phyloP scores from a whole-genome alignment of 2,329 filamentous ascomycete species.

The Aspergillus bombycis region DNA sequence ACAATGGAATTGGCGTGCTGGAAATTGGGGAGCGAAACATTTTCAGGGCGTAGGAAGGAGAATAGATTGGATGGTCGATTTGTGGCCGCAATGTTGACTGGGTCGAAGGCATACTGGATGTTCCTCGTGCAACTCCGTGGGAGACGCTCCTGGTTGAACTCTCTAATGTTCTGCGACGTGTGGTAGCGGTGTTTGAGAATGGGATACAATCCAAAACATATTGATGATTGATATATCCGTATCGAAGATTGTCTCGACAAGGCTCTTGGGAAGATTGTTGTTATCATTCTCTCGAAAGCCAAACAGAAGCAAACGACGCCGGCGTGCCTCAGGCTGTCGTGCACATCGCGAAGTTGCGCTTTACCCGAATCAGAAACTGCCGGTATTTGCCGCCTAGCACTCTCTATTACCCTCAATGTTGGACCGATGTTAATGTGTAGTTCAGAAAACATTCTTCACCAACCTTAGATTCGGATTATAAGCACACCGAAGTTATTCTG shows the following conservation, averaged over 20 bases:
- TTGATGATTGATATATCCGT: not conserved
- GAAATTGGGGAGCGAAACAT: not conserved
- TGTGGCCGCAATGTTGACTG: not conserved
- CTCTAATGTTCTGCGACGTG: not conserved
- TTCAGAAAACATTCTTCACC: no score
- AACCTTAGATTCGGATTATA: no score
- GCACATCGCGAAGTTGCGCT: not conserved
- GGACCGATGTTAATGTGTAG: no score
- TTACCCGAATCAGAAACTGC: slow-evolving; percentile 12
- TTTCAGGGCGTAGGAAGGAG: slow-evolving; percentile 1
- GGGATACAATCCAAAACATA: not conserved
- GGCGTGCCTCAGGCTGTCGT: not conserved
- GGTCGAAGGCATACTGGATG: slow-evolving; percentile 17
- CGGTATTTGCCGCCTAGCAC: slow-evolving; percentile 2
- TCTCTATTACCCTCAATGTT: no score
- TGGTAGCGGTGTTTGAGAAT: not conserved
- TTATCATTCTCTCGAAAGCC: not conserved
- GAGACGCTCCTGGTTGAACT: not conserved
- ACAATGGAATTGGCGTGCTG: slow-evolving; percentile 10
- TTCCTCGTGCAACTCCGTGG: not conserved
- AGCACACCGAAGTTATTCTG: no score
- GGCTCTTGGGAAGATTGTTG: no score
- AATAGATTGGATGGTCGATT: not conserved
- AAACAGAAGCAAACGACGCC: not conserved
- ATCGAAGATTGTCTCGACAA: not conserved